phyloP scores from a whole-genome alignment of 345 rosid species.

The Melaleuca quinquenervia region DNA sequence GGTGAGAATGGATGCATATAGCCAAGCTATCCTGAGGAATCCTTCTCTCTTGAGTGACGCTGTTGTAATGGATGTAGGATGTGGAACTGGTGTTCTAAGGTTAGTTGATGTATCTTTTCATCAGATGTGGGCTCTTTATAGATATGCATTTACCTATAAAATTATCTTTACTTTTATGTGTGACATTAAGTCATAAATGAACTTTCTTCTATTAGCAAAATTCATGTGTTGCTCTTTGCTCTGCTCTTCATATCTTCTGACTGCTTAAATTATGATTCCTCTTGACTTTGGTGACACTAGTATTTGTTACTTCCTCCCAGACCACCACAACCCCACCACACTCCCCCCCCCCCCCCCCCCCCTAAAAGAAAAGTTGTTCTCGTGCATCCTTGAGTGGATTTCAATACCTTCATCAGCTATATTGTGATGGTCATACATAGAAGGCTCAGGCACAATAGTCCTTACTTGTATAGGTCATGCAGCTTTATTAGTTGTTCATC shows the following conservation, averaged over 20 bases:
- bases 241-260: neutral
- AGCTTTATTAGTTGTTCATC: neutral
- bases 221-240: neutral
- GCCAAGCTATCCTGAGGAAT: conserved; percentile 75
- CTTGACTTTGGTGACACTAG: neutral
- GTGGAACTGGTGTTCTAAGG: conserved; percentile 97
- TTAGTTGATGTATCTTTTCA: neutral
- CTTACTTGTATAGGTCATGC: neutral
- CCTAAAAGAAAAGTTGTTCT: neutral
- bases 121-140: neutral
- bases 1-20: conserved; percentile 81
- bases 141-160: neutral
- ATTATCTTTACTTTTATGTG: neutral
- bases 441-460: neutral
- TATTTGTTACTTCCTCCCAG: neutral
- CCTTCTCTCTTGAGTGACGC: conserved; percentile 63
- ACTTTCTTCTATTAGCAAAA: neutral
- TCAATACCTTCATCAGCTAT: neutral
- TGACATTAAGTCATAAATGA: neutral
- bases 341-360: neutral
- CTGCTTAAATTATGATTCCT: neutral
- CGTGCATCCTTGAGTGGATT: neutral
- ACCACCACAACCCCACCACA: neutral
- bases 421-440: neutral
- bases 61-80: conserved; percentile 95